A percentile compares a stretch with the other conserved stretches of the same genome.
phyloP scores from a whole-genome alignment of 306 rosid species.

The Cicer judaicum region DNA sequence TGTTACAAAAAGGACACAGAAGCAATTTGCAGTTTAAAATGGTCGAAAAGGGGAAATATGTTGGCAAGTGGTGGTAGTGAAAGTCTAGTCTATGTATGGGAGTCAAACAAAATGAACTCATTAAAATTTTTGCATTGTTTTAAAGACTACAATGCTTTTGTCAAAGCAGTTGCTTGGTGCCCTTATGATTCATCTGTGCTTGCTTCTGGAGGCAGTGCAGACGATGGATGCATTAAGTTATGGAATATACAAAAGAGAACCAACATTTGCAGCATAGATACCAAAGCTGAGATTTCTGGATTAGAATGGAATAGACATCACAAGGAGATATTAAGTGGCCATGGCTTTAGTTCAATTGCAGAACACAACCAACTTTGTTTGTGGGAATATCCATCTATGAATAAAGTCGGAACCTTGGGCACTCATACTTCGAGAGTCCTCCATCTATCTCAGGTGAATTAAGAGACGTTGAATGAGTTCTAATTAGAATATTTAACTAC shows the following conservation, averaged over 20 bases:
- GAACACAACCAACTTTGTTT: constrained; percentile 61
- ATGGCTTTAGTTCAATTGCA: constrained; percentile 59
- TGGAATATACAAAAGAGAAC: constrained; percentile 71
- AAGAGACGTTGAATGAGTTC: neutral
- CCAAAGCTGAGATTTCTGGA: constrained; percentile 82
- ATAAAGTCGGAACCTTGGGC: constrained; percentile 58
- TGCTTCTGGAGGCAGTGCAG: constrained; percentile 84
- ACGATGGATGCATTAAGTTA: constrained; percentile 68
- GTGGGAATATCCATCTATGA: constrained; percentile 82
- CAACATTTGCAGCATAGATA: constrained; percentile 58
- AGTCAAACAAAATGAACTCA: constrained; percentile 66
- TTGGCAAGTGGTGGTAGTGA: constrained; percentile 95
- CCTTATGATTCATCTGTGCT: constrained; percentile 68
- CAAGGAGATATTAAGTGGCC: constrained; percentile 79
- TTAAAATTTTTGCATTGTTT: constrained; percentile 64
- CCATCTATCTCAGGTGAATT: constrained; percentile 68
- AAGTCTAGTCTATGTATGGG: constrained; percentile 74
- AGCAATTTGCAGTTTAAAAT: constrained; percentile 76
- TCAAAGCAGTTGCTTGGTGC: constrained; percentile 87
- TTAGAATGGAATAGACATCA: constrained; percentile 82
- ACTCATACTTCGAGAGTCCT: constrained; percentile 67
- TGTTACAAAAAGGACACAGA: constrained; percentile 57
- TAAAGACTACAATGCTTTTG: constrained; percentile 68
- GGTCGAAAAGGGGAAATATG: constrained; percentile 68
- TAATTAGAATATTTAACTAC: neutral